A percentile compares a stretch with the other conserved stretches of the same genome.
phyloP scores from a whole-genome alignment of 1,284 basidiomycete genomes.

The Pseudozyma sp. region DNA sequence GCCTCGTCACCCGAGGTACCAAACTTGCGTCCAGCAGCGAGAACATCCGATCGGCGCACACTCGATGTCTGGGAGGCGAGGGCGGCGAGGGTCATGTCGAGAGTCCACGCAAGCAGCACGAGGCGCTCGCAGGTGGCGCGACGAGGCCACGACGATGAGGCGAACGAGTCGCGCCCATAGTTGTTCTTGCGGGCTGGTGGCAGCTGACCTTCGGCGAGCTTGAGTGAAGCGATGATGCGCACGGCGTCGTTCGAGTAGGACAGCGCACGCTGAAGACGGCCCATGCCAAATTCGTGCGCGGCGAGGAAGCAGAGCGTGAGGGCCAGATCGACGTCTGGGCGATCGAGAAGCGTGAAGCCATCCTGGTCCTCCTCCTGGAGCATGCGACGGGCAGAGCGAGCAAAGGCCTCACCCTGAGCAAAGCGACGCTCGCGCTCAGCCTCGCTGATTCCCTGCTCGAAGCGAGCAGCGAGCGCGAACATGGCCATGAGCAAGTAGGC shows the following conservation, averaged over 20 bases:
- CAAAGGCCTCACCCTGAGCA: constrained; percentile 48
- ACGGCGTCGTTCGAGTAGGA: constrained; percentile 67
- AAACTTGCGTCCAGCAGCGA: constrained; percentile 59
- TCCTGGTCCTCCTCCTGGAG: constrained; percentile 54
- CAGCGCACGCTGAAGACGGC: constrained; percentile 66
- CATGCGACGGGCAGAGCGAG: constrained; percentile 50
- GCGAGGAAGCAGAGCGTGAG: constrained; percentile 69
- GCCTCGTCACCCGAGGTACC: constrained; percentile 41
- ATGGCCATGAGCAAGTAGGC: constrained; percentile 70
- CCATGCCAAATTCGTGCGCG: constrained; percentile 69
- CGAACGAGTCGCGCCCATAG: constrained; percentile 37
- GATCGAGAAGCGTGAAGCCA: constrained; percentile 51
- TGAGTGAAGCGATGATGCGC: constrained; percentile 36
- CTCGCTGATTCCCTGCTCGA: constrained; percentile 61
- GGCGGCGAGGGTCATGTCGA: constrained; percentile 47
- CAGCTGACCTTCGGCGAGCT: constrained; percentile 38
- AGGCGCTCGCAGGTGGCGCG: constrained; percentile 49
- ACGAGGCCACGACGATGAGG: constrained; percentile 34
- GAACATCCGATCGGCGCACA: constrained; percentile 35
- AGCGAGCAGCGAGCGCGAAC: constrained; percentile 70
- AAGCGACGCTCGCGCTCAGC: constrained; percentile 39
- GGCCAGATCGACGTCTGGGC: constrained; percentile 68
- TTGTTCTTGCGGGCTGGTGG: constrained; percentile 29
- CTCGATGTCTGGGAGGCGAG: constrained; percentile 37
- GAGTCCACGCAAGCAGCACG: constrained; percentile 43